Evolutionary conservation across 257 asterid genomes (phyloP).

Genomic region (Haberlea rhodopensis): DNA sequence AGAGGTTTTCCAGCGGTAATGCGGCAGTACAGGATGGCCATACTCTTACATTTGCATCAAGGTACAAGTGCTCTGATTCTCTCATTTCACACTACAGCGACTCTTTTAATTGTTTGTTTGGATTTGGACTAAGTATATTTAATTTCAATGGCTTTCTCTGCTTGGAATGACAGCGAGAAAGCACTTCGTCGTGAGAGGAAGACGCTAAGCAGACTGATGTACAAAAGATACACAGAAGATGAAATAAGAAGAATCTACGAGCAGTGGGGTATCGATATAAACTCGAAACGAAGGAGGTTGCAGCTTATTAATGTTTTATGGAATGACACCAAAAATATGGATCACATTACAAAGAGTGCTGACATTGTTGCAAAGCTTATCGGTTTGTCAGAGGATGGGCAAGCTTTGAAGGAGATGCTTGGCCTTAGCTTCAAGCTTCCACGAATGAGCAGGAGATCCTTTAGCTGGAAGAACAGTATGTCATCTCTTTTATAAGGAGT

Average conservation of each 20-base stretch:
- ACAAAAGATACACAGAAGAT: slow-evolving; percentile 40
- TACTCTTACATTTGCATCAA: slow-evolving; percentile 47
- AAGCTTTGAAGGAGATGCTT: slow-evolving; percentile 57
- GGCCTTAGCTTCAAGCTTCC: slow-evolving; percentile 59
- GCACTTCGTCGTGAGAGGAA: slow-evolving; percentile 59
- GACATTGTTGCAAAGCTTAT: slow-evolving; percentile 55
- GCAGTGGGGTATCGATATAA: slow-evolving; percentile 53
- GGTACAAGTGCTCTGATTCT: slow-evolving; percentile 39
- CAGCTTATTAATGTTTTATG: slow-evolving; percentile 49
- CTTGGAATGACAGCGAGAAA: slow-evolving; percentile 51
- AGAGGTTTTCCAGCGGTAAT: slow-evolving; percentile 49
- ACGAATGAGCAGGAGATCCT: slow-evolving; percentile 39
- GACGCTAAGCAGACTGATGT: slow-evolving; percentile 49
- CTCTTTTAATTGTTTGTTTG: neutral
- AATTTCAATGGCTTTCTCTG: slow-evolving; percentile 12
- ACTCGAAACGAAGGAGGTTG: slow-evolving; percentile 49
- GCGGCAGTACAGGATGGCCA: slow-evolving; percentile 47
- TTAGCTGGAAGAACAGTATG: slow-evolving; percentile 52
- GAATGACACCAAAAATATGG: slow-evolving; percentile 41
- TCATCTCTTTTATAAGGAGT: slow-evolving; percentile 34
- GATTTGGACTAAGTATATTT: neutral
- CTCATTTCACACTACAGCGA: neutral
- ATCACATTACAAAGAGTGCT: slow-evolving; percentile 48
- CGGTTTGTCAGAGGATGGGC: slow-evolving; percentile 51
- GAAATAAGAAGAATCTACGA: slow-evolving; percentile 42